Percentiles rank a stretch among this genome's conserved stretches.
Conservation (phyloP, 495 filamentous ascomycete genomes). For the Articulospora tetracladia region DNA sequence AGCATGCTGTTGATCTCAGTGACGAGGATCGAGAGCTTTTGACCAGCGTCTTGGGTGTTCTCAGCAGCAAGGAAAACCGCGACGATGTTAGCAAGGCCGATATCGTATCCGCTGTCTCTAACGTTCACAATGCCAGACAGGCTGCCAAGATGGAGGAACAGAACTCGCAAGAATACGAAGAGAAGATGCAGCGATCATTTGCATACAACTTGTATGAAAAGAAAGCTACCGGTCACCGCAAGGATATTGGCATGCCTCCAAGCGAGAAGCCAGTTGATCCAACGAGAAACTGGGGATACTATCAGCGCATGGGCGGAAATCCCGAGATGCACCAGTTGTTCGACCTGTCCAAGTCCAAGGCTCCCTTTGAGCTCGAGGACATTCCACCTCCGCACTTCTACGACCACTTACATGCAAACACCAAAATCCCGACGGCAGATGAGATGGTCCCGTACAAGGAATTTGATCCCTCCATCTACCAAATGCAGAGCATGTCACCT, state of each 20-base stretch:
- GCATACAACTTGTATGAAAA: neutral
- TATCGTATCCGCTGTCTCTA: neutral
- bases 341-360: neutral
- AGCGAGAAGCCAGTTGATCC: neutral
- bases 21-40: neutral
- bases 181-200: neutral
- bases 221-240: neutral
- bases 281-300: neutral
- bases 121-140: neutral
- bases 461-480: neutral
- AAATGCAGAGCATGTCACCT: neutral
- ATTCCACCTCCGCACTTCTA: neutral
- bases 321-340: neutral
- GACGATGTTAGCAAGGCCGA: neutral
- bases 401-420: neutral
- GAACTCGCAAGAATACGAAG: neutral
- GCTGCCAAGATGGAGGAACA: neutral
- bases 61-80: neutral
- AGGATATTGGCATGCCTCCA: neutral
- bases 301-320: neutral
- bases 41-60: no score
- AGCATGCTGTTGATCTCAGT: neutral
- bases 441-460: neutral
- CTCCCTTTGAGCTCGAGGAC: neutral
- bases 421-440: neutral